phyloP scores from a whole-genome alignment of 2,329 filamentous ascomycete species.

The Diaporthe longicolla region DNA sequence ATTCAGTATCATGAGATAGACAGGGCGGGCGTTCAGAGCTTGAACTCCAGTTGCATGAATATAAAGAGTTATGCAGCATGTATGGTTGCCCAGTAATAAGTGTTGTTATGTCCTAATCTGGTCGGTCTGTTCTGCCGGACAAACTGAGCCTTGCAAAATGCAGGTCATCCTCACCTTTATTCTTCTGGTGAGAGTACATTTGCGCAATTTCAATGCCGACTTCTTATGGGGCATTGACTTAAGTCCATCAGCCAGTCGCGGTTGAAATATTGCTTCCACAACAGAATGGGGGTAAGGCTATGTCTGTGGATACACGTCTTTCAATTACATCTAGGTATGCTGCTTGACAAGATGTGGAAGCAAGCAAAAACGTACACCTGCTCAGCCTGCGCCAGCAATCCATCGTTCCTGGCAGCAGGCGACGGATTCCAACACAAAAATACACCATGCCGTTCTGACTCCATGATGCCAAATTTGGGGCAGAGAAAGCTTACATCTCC shows the following conservation, averaged over 20 bases:
- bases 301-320: not conserved
- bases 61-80: slow-evolving; percentile 9
- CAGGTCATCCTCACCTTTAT: not conserved
- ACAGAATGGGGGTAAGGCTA: not conserved
- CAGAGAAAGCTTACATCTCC: not conserved
- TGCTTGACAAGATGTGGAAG: not conserved
- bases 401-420: not conserved
- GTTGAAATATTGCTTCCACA: no score
- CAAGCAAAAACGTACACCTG: not conserved
- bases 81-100: not conserved
- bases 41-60: slow-evolving; percentile 19
- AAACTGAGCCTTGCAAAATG: not conserved
- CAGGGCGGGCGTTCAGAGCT: slow-evolving; percentile 31
- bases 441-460: not conserved
- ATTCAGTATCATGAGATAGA: slow-evolving; percentile 32
- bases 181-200: not conserved
- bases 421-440: not conserved
- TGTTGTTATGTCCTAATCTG: not conserved
- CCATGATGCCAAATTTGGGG: not conserved
- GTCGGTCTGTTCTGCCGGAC: not conserved
- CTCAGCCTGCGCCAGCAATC: not conserved
- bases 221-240: no score
- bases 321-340: not conserved
- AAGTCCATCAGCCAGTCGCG: no score
- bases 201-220: no score